Evolutionary conservation across 495 filamentous ascomycete genomes (phyloP).

Genomic region (Aspergillus nanangensis): DNA sequence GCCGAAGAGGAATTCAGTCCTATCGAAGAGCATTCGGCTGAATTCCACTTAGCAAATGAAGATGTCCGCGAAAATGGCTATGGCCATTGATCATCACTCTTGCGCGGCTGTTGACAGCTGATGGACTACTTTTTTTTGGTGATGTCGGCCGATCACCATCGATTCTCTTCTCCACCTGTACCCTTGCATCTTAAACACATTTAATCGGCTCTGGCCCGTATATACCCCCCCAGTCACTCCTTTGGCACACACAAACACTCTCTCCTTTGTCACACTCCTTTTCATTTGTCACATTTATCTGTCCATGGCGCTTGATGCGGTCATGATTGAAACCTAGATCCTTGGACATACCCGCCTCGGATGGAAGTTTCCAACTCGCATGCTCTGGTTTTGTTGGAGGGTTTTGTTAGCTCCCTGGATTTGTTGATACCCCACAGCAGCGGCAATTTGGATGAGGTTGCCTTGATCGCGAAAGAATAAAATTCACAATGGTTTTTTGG

Average conservation of each 20-base stretch:
- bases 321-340: conserved; percentile 7
- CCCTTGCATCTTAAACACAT: conserved; percentile 2
- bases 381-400: conserved; percentile 9
- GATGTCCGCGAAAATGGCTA: conserved; percentile 60
- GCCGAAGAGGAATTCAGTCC: conserved; percentile 41
- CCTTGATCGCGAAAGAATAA: conserved; percentile 7
- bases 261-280: conserved; percentile 25
- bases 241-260: conserved; percentile 19
- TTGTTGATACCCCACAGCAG: conserved; percentile 42
- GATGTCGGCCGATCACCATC: conserved; percentile 3
- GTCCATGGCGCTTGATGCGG: conserved; percentile 8
- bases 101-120: background rate
- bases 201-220: conserved; percentile 11
- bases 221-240: conserved; percentile 26
- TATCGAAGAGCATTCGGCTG: conserved; percentile 31
- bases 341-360: background rate
- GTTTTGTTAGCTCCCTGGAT: conserved; percentile 18
- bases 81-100: conserved; percentile 12
- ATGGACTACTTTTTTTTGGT: background rate
- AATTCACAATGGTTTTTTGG: conserved; percentile 6
- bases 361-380: conserved; percentile 1
- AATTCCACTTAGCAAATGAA: conserved; percentile 60
- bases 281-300: conserved; percentile 3
- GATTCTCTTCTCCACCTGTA: conserved; percentile 1
- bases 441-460: conserved; percentile 27